Percentiles rank a stretch among this genome's conserved stretches.
Evolutionary conservation across 1,139 yeast species (phyloP).

Genomic region (Suhomyces kunorum): DNA sequence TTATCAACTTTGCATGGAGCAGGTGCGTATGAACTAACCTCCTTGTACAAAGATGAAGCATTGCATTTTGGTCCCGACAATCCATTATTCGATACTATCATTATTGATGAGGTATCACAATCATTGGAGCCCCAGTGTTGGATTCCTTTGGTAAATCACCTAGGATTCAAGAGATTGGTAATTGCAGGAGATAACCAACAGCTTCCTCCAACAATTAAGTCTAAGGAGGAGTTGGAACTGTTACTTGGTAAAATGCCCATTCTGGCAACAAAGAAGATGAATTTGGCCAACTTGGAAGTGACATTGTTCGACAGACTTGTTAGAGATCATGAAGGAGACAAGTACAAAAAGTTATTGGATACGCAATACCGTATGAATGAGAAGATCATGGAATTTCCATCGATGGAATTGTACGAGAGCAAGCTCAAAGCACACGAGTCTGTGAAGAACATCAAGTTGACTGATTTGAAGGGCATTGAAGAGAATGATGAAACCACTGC

Average conservation of each 20-base stretch:
- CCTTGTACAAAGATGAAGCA: conserved; percentile 40
- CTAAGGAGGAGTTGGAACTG: conserved; percentile 29
- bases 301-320: conserved; percentile 84
- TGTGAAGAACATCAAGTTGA: conserved; percentile 54
- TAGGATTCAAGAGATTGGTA: conserved; percentile 59
- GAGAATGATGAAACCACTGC: conserved; percentile 33
- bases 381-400: conserved; percentile 77
- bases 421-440: conserved; percentile 61
- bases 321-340: conserved; percentile 50
- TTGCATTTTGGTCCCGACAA: conserved; percentile 22
- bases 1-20: conserved; percentile 88
- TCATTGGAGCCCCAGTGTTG: conserved; percentile 94
- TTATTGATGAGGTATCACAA: conserved; percentile 95
- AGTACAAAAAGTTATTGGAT: conserved; percentile 55
- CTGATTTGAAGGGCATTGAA: conserved; percentile 58
- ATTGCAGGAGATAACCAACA: conserved; percentile 89
- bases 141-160: conserved; percentile 82
- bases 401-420: conserved; percentile 62
- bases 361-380: conserved; percentile 88
- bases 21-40: conserved; percentile 65
- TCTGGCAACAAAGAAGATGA: conserved; percentile 6
- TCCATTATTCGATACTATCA: conserved; percentile 71
- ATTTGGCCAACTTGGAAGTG: conserved; percentile 47
- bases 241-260: conserved; percentile 25
- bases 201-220: conserved; percentile 75